A percentile compares a stretch with the other conserved stretches of the same genome.
These are phyloP conservation scores for Candida sp. DNA, from an alignment of 1,139 yeast species.

Conservation along the genomic window DNA sequence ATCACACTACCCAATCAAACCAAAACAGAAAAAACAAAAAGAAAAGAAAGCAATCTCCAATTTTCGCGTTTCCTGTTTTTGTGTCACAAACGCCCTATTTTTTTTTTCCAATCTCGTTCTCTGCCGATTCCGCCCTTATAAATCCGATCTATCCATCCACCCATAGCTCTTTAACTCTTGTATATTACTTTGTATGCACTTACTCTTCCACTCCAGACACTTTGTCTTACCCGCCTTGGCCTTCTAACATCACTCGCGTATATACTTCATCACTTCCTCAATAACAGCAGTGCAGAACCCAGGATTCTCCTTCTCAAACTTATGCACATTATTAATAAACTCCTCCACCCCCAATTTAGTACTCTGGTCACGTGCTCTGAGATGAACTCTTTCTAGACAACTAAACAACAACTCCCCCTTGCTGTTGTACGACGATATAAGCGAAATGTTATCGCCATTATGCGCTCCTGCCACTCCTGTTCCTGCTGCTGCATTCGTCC, in stretches of 20 bases:
- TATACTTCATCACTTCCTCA: slow-evolving; percentile 45
- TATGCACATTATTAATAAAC: slow-evolving; percentile 38
- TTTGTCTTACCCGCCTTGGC: too few relatives aligned
- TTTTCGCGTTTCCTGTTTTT: background rate
- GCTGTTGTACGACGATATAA: background rate
- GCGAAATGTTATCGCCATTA: background rate
- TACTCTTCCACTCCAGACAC: too few relatives aligned
- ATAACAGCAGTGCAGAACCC: slow-evolving; percentile 69
- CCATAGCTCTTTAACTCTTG: too few relatives aligned
- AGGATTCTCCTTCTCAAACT: slow-evolving; percentile 57
- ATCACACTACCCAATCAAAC: too few relatives aligned
- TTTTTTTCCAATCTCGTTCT: background rate
- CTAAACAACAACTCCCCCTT: slow-evolving; percentile 19
- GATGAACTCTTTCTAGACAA: slow-evolving; percentile 41
- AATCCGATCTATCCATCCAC: too few relatives aligned
- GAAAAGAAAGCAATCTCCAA: background rate
- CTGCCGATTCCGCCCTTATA: too few relatives aligned
- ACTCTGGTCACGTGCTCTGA: slow-evolving; percentile 50
- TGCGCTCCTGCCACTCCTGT: too few relatives aligned
- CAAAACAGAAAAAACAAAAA: background rate
- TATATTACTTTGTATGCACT: too few relatives aligned
- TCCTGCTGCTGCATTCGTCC: background rate
- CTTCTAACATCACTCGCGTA: background rate
- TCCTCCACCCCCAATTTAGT: slow-evolving; percentile 48
- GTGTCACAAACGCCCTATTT: background rate